Evolutionary conservation across 331 rosid species (phyloP).

Genomic region (Arachis monticola): DNA sequence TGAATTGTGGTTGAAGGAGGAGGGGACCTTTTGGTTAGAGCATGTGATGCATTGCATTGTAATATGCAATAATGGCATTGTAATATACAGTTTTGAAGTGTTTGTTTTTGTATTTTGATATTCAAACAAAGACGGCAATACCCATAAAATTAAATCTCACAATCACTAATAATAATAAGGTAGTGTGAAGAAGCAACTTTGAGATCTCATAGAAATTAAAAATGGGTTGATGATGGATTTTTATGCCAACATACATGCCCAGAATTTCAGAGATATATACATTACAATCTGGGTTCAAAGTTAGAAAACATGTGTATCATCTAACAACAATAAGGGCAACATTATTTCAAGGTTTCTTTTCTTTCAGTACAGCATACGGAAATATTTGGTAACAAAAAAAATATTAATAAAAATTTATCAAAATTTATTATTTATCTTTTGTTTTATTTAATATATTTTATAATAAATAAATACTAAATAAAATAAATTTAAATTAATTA

Average conservation of each 20-base stretch:
- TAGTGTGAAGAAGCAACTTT: conserved; percentile 17
- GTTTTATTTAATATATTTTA: too few relatives aligned
- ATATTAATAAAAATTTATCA: too few relatives aligned
- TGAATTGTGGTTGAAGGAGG: background rate
- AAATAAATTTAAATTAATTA: background rate
- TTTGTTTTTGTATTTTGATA: conserved; percentile 3
- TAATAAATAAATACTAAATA: too few relatives aligned
- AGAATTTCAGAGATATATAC: conserved; percentile 14
- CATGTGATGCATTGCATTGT: conserved; percentile 32
- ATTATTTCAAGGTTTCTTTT: background rate
- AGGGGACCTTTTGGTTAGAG: conserved; percentile 8
- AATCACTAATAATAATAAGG: conserved; percentile 6
- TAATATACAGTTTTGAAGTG: conserved; percentile 10
- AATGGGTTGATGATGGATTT: conserved; percentile 9
- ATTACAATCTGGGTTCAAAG: background rate
- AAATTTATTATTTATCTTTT: too few relatives aligned
- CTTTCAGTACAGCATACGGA: background rate
- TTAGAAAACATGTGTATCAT: background rate
- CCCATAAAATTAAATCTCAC: conserved; percentile 12
- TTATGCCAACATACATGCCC: conserved; percentile 20
- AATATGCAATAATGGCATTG: conserved; percentile 19
- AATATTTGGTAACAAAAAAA: too few relatives aligned
- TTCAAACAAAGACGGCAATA: conserved; percentile 31
- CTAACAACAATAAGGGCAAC: background rate
- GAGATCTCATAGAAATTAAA: background rate